Evolutionary conservation across 805 yeast species (phyloP), one percentile per base, ranked within the genome.

Genomic region (Hanseniaspora guilliermondii): DNA sequence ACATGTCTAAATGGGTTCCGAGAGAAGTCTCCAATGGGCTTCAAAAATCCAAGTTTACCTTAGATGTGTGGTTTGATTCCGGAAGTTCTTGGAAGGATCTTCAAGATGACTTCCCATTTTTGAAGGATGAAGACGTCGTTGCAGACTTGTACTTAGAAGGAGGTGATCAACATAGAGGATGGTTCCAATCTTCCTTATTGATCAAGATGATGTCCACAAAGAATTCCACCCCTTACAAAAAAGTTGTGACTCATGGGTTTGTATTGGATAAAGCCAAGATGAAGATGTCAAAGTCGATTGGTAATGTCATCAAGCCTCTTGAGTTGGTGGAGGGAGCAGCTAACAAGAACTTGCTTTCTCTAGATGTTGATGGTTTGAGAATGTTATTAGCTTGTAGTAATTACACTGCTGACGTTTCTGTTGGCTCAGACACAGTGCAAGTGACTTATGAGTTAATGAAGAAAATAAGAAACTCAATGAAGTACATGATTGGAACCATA

Each of bases 51-150:
- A 76, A 73, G 44, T 98, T 93, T 61, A 93, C 98, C 0, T 85
- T 93, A 88, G 99, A 93, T 68, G 98, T 93, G 19, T 93, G 99
- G 99, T 91, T 93, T 70, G 99, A 93, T 67, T 85, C 95, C 39
- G 99, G 99, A 0, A 79, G 95, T 0, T 82, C 93, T 35, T 93
- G 98, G 97, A 76, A 79, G 11, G 74, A 78, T 45, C 70, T 84
- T 21, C 46, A 47, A 19, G 30, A 50, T 9, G 49, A 45, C 3
- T 38, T 45, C 19, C 70, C 69, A 41, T 55, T 64, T n/a, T 58
- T 52, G 36, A 64, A 67, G 2, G 32, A 47, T 2, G n/a, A 54
- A n/a, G 70, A 80, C 32, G 70, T 68, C n/a, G 60, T 80, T 4
- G 83, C 94, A 0, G 94, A 89, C 67, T 76, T 87, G n/a, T 91